Base-by-base conservation (phyloP, 441 rosid species). In the Pelargonium australe region DNA sequence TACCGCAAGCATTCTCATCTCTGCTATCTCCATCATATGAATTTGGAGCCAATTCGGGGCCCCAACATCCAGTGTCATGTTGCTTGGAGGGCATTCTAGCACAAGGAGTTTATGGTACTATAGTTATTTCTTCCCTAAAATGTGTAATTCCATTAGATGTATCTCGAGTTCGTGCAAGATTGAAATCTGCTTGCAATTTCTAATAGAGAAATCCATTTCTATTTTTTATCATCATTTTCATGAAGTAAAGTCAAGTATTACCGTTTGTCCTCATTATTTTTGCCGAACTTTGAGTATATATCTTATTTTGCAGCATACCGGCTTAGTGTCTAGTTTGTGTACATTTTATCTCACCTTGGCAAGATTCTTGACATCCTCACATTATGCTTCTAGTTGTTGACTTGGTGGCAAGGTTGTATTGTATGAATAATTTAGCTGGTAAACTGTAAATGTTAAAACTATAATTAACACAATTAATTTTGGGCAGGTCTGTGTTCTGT, bases 401-500 rank as follows among this genome's bases (percentile, higher is more conserved):
- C 31, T 25, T 25, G 49, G 10, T 44, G 12, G 13, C 49, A 44
- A 44, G 2, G 13, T 9, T 44, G 49, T 44, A 44, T 44, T 44
- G 13, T 10, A 44, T 44, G 9, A 44, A 8, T 44, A 9, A 8
- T 8, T 8, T 44, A 8, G 49, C 49, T 44, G 12, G 49, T 44
- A 44, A 44, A 44, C 31, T 25, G 31, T 25, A 25, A 25, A 25
- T 44, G 49, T 44, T 44, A 12, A 47, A 2, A 13, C 10, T 11
- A 49, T 49, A 49, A 11, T 49, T 9, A 53, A 8, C 40, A 57
- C 12, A 28, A 43, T 12, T 14, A 49, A 63, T 74, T 49, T 49
- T 73, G 76, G 67, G 28, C 80, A 89, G 97, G 83, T 87, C 96
- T 61, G 96, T 88, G 60, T 94, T 94, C 75, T 94, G 90, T 92